A percentile compares a stretch with the other conserved stretches of the same genome.
These are phyloP conservation scores for Plantago elongata DNA, from an alignment of 257 asterid genomes.

Conservation along the genomic window DNA sequence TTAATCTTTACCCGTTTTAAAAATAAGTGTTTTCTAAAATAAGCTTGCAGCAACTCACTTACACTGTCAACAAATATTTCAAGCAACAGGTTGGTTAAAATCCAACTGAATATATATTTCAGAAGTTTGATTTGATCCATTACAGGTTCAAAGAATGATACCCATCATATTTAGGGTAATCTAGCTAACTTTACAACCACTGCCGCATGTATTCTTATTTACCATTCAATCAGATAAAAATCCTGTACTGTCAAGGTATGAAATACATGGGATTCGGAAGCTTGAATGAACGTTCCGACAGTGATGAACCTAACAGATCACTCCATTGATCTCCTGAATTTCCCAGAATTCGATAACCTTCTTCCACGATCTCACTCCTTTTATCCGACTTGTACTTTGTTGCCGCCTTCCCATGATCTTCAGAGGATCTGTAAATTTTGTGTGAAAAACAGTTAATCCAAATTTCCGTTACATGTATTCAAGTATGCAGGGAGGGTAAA, in stretches of 20 bases:
- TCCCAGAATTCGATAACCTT: conserved; percentile 46
- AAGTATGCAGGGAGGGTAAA: background rate
- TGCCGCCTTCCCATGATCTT: conserved; percentile 43
- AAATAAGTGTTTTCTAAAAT: no score
- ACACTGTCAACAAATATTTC: no score
- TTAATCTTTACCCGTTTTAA: no score
- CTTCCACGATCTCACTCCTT: conserved; percentile 41
- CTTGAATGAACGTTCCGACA: conserved; percentile 39
- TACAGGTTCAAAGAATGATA: conserved; percentile 8
- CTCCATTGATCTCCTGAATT: conserved; percentile 72
- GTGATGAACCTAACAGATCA: conserved; percentile 47
- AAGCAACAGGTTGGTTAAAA: no score
- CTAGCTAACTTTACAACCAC: background rate
- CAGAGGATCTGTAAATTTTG: conserved; percentile 29
- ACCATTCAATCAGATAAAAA: conserved; percentile 4
- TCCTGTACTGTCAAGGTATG: conserved; percentile 29
- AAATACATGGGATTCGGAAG: conserved; percentile 63
- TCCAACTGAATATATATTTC: background rate
- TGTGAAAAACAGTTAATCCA: background rate
- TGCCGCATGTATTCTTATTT: background rate
- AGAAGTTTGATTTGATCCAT: background rate
- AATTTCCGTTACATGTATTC: background rate
- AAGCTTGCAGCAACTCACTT: no score
- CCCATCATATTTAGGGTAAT: background rate
- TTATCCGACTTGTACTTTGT: conserved; percentile 40